Conservation (phyloP, 352 stramenopile genomes). For the Phytophthora idaei region DNA sequence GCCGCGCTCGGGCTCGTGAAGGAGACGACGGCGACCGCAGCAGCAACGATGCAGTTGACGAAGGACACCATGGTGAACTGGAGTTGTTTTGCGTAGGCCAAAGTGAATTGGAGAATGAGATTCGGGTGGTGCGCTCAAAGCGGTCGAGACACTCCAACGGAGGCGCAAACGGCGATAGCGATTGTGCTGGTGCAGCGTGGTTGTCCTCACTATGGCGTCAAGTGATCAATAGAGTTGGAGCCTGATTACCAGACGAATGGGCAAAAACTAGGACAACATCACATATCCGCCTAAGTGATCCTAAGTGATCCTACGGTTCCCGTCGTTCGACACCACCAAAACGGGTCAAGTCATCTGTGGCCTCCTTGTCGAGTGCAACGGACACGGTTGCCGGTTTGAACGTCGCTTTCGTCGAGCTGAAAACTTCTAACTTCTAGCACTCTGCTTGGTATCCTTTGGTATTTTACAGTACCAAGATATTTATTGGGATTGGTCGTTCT, state of each 20-base stretch:
- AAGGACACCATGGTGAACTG: slow-evolving; percentile 31
- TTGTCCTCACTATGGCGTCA: not conserved
- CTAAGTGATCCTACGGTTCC: too few relatives aligned
- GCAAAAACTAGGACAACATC: not conserved
- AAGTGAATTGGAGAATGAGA: slow-evolving; percentile 33
- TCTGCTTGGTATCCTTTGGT: too few relatives aligned
- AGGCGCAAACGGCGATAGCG: too few relatives aligned
- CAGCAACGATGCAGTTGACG: slow-evolving; percentile 20
- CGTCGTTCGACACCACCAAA: not conserved
- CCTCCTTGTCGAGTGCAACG: slow-evolving; percentile 6
- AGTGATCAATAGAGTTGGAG: slow-evolving; percentile 2
- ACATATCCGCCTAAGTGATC: too few relatives aligned
- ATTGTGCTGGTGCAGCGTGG: too few relatives aligned
- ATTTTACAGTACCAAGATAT: too few relatives aligned
- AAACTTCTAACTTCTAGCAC: too few relatives aligned
- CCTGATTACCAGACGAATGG: not conserved
- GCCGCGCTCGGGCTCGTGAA: slow-evolving; percentile 11
- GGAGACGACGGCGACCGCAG: slow-evolving; percentile 1
- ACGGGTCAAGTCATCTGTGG: not conserved
- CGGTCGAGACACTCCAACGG: not conserved
- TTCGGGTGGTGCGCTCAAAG: slow-evolving; percentile 10
- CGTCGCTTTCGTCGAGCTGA: not conserved
- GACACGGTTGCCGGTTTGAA: slow-evolving; percentile 8
- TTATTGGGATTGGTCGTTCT: too few relatives aligned
- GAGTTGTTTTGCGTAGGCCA: not conserved